Percentiles rank a stretch among this genome's conserved stretches.
Evolutionary conservation across 1,139 yeast genomes (phyloP).

Genomic region (Pichia sp.): DNA sequence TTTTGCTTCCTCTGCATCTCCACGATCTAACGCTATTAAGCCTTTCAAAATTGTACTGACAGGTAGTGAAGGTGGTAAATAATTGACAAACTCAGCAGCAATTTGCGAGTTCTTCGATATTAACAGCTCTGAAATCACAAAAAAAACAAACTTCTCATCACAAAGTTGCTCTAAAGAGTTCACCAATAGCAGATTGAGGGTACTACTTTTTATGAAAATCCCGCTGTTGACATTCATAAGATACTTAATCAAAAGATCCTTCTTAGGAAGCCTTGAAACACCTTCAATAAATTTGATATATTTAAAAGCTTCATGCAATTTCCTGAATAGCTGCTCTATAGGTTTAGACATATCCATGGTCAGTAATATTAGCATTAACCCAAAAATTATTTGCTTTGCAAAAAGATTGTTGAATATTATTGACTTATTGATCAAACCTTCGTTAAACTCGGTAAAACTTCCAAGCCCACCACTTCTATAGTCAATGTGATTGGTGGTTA

Average conservation of each 20-base stretch:
- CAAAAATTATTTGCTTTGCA: slow-evolving; percentile 30
- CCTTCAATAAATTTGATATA: slow-evolving; percentile 13
- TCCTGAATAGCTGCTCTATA: slow-evolving; percentile 28
- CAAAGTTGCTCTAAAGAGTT: slow-evolving; percentile 16
- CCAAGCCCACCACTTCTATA: slow-evolving; percentile 20
- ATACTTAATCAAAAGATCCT: slow-evolving; percentile 13
- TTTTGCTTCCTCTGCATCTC: slow-evolving; percentile 28
- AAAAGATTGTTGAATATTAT: slow-evolving; percentile 24
- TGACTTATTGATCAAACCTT: slow-evolving; percentile 22
- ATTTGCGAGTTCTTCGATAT: slow-evolving; percentile 11
- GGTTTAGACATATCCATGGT: slow-evolving; percentile 36
- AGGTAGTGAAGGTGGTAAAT: slow-evolving; percentile 23
- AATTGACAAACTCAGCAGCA: slow-evolving; percentile 17
- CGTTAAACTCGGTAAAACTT: slow-evolving; percentile 26
- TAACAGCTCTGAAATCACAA: slow-evolving; percentile 25
- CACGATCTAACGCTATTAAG: slow-evolving; percentile 24
- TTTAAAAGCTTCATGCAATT: slow-evolving; percentile 17
- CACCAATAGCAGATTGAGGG: slow-evolving; percentile 24
- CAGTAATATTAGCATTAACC: slow-evolving; percentile 35
- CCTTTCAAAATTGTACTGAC: slow-evolving; percentile 30
- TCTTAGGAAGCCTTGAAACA: slow-evolving; percentile 5
- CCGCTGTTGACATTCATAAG: slow-evolving; percentile 21
- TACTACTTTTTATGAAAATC: slow-evolving; percentile 25
- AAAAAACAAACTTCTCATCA: slow-evolving; percentile 26
- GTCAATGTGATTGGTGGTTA: slow-evolving; percentile 24